These are phyloP conservation scores for Alliaria petiolata DNA, from an alignment of 345 rosid genomes.

Conservation along the genomic window DNA sequence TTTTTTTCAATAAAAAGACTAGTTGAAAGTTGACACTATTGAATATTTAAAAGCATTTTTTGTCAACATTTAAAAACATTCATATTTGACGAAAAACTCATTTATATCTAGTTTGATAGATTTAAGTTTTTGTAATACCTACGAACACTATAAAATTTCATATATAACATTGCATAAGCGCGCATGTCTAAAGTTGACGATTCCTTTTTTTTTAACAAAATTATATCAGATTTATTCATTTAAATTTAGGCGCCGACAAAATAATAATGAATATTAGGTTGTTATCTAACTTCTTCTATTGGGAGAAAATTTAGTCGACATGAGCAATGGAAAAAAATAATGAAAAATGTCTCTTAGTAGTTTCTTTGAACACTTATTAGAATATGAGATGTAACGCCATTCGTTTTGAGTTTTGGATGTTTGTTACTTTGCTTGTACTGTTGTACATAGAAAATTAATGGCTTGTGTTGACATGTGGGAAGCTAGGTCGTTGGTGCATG, in stretches of 20 bases:
- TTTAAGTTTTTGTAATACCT: background rate
- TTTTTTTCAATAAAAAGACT: background rate
- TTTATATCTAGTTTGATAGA: background rate
- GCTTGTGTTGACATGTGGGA: too few relatives aligned
- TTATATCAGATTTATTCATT: background rate
- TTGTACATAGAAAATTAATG: too few relatives aligned
- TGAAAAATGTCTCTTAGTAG: background rate
- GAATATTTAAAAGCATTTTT: background rate
- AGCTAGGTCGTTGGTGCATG: too few relatives aligned
- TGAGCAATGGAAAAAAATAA: background rate
- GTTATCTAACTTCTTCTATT: conserved; percentile 6
- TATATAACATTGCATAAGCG: background rate
- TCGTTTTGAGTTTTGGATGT: too few relatives aligned
- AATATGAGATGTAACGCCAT: too few relatives aligned
- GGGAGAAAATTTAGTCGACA: background rate
- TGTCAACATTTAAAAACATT: conserved; percentile 1
- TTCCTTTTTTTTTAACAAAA: background rate
- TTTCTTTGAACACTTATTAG: too few relatives aligned
- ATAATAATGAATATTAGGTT: conserved; percentile 10
- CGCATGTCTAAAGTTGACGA: background rate
- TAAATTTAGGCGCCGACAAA: conserved; percentile 18
- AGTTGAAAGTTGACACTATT: conserved; percentile 5
- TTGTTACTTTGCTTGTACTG: too few relatives aligned
- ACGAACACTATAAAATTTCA: background rate
- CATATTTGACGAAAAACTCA: background rate